Evolutionary conservation across 2,329 filamentous ascomycete species (phyloP).

Genomic region (Xylariaceae sp.): DNA sequence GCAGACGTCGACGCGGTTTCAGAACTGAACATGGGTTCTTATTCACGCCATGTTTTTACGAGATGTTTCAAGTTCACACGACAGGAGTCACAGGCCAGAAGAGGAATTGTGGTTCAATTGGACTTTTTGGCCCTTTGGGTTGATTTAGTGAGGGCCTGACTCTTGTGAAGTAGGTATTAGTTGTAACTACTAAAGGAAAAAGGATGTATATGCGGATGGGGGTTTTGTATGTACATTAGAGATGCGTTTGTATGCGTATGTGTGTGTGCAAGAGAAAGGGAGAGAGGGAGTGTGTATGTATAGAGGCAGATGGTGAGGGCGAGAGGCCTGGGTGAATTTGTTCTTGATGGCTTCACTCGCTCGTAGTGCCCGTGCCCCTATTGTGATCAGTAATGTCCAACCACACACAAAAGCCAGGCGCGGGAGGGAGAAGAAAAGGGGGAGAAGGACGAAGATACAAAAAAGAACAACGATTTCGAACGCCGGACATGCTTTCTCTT

Average conservation of each 20-base stretch:
- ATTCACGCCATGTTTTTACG: too few relatives aligned
- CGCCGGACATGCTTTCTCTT: constrained; percentile 16
- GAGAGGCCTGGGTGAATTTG: neutral
- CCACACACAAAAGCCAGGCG: neutral
- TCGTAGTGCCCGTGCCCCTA: neutral
- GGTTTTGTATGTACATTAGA: constrained; percentile 13
- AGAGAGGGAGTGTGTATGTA: neutral
- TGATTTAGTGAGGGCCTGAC: neutral
- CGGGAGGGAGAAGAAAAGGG: neutral
- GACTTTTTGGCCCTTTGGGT: too few relatives aligned
- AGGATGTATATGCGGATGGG: constrained; percentile 8
- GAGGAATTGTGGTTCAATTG: too few relatives aligned
- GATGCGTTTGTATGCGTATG: constrained; percentile 1
- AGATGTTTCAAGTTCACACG: too few relatives aligned
- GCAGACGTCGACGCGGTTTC: too few relatives aligned
- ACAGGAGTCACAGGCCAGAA: too few relatives aligned
- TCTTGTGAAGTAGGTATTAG: constrained; percentile 19
- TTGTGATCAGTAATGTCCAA: constrained; percentile 1
- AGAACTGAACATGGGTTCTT: too few relatives aligned
- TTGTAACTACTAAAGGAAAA: constrained; percentile 14
- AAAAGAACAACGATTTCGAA: constrained; percentile 8
- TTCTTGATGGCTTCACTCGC: neutral
- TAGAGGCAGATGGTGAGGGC: neutral
- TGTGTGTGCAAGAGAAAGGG: neutral
- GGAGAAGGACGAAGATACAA: constrained; percentile 1